phyloP scores from a whole-genome alignment of 2,329 filamentous ascomycete genomes.

The Sphaerulina vaccinii region DNA sequence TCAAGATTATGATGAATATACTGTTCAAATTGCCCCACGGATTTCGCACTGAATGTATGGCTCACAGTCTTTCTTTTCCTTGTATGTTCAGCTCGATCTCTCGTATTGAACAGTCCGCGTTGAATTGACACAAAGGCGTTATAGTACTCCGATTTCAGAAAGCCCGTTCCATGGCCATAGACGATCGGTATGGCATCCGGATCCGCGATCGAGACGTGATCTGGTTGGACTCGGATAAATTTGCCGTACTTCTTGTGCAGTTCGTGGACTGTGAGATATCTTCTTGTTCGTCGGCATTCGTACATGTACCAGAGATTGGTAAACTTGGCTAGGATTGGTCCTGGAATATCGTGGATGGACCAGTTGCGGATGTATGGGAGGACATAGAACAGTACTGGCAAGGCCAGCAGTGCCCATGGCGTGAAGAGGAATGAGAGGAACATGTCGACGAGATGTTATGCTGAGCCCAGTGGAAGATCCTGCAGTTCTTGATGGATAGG shows the following conservation, averaged over 20 bases:
- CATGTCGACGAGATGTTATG: too few relatives aligned
- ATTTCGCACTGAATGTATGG: conserved; percentile 83
- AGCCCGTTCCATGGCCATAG: conserved; percentile 64
- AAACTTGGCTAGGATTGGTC: conserved; percentile 65
- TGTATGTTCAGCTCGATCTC: conserved; percentile 76
- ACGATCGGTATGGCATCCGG: conserved; percentile 72
- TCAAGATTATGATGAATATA: conserved; percentile 81
- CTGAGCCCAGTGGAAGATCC: too few relatives aligned
- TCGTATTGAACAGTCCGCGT: conserved; percentile 84
- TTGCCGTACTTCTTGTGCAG: conserved; percentile 73
- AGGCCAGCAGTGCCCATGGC: conserved; percentile 49
- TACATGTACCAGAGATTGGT: conserved; percentile 77
- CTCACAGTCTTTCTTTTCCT: conserved; percentile 87
- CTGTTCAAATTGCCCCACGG: conserved; percentile 71
- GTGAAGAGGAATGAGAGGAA: conserved; percentile 44
- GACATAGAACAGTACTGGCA: conserved; percentile 56
- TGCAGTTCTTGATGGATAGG: too few relatives aligned
- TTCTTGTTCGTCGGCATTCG: conserved; percentile 59
- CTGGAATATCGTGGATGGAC: conserved; percentile 57
- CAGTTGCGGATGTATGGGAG: conserved; percentile 61
- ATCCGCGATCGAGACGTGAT: conserved; percentile 80
- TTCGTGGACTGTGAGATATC: conserved; percentile 62
- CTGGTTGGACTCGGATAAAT: conserved; percentile 79
- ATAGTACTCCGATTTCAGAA: conserved; percentile 69
- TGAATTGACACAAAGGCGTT: conserved; percentile 87